Base-by-base conservation (phyloP, 2,329 filamentous ascomycete species). In the Chrysoporthe puriensis region DNA sequence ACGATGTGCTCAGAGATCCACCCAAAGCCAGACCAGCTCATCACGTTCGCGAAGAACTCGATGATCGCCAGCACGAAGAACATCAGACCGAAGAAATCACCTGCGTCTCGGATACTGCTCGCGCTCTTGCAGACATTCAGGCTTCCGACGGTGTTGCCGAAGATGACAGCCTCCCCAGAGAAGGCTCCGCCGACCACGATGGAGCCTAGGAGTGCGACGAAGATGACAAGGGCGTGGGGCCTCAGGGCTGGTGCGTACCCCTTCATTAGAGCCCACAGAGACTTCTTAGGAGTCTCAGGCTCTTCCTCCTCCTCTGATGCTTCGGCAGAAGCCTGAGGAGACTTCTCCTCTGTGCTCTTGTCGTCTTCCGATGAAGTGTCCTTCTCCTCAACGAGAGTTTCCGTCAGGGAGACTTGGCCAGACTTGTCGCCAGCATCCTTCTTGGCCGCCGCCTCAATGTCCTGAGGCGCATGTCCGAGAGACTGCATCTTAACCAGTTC, bases 41-140 rank as follows among this genome's bases (percentile, higher is more conserved):
- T 77, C 21, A 88, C 74, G 70, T 89, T 88, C 63, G 86, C 86
- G 34, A 88, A 80, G 73, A 90, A 84, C 69, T 88, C 86, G 32
- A 88, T 80, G 46, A 85, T 80, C 1, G 85, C 87, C 3, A 90
- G 79, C 71, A 88, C 82, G 73, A 90, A 89, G 76, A 88, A 86
- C 74, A 90, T 80, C 4, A 86, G 79, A 0, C 85, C 84, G 48
- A 84, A 88, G 71, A 90, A 82, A 46, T 81, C 76, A 7, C 86
- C 86, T 36, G 77, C 74, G 13, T 79, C 81, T 4, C 80, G 78
- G 58, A 89, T 87, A 13, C 78, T 80, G 4, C 78, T 76, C 1
- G 80, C 75, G 13, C 79, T 77, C 50, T 84, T 80, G 75, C 86
- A 89, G 0, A 84, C 82, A 67, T 82, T 87, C 48, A 90, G 77